Base-by-base conservation (phyloP, 768 basidiomycete genomes). In the Serendipita indica region DNA sequence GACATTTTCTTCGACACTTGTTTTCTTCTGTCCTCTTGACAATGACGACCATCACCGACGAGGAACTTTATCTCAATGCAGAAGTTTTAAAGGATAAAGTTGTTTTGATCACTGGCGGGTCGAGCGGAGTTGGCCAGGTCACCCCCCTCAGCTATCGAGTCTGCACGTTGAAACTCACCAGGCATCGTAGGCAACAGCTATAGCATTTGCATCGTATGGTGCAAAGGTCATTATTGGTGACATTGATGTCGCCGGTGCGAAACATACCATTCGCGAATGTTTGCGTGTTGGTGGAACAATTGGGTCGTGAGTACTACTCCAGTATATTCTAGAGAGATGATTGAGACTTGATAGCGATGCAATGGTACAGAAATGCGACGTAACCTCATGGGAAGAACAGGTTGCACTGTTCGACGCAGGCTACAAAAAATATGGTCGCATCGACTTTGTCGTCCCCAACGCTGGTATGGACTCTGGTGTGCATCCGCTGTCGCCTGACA, bases 181-280 rank as follows among this genome's bases (percentile, higher is more conserved):
- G n/a, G n/a, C n/a, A n/a, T n/a, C 79, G 45, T 74, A 69, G 65
- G 75, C 78, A 61, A 67, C 75, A 2, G 79, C 79, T 3, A 62
- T 75, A 5, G 70, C 68, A n/a, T 78, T 79, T 64, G 79, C 75
- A 32, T 27, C 27, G 13, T 56, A 46, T 60, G 80, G 79, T 1
- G 77, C 79, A 14, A 78, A 76, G 61, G 68, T 70, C 1, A 67
- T 80, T 41, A 76, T 81, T 63, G 80, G 76, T 22, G 79, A 82
- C 66, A 61, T 73, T 46, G 74, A 81, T 62, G 59, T 67, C 6
- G 64, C 65, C 18, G 73, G 71, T 2, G 77, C 72, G 12, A 65
- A 73, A 60, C 68, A 68, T 34, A 72, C 73, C 12, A 76, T 73
- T 2, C 52, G 63, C 3, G 71, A 75, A 41, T 77, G 79, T 57